Percentiles rank a stretch among this genome's conserved stretches.
These are phyloP conservation scores for Paraphaeosphaeria sporulosa DNA, from an alignment of 2,329 filamentous ascomycete species.

Conservation along the genomic window DNA sequence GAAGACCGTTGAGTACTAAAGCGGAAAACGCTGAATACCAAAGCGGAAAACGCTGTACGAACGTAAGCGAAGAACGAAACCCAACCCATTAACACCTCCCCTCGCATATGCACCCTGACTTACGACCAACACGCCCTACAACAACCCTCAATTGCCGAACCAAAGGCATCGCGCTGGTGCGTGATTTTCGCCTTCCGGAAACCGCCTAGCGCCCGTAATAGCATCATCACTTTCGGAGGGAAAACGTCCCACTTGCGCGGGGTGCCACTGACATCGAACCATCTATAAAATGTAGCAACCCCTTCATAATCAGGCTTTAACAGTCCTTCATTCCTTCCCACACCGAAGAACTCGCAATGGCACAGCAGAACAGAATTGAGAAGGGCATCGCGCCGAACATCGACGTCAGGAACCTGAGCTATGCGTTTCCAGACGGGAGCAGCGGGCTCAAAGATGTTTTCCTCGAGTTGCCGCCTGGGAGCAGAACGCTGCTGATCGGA, in stretches of 20 bases:
- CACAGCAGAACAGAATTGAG: slow-evolving; percentile 22
- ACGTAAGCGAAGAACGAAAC: too few relatives aligned
- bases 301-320: background rate
- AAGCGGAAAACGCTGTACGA: too few relatives aligned
- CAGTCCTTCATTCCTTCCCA: background rate
- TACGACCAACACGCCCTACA: slow-evolving; percentile 9
- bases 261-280: background rate
- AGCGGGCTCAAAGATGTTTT: slow-evolving; percentile 78
- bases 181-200: background rate
- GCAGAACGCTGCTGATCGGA: slow-evolving; percentile 89
- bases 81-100: too few relatives aligned
- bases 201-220: slow-evolving; percentile 1
- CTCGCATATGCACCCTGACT: background rate
- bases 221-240: background rate
- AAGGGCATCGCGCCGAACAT: slow-evolving; percentile 65
- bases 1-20: too few relatives aligned
- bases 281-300: background rate
- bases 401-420: slow-evolving; percentile 77
- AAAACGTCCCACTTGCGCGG: slow-evolving; percentile 5
- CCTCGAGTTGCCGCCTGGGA: slow-evolving; percentile 80
- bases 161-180: background rate
- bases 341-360: slow-evolving; percentile 23
- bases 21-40: too few relatives aligned
- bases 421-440: slow-evolving; percentile 86
- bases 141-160: slow-evolving; percentile 4